A percentile compares a stretch with the other conserved stretches of the same genome.
These are phyloP conservation scores for Tolypocladium cylindrosporum DNA, from an alignment of 2,329 filamentous ascomycete genomes.

Conservation along the genomic window DNA sequence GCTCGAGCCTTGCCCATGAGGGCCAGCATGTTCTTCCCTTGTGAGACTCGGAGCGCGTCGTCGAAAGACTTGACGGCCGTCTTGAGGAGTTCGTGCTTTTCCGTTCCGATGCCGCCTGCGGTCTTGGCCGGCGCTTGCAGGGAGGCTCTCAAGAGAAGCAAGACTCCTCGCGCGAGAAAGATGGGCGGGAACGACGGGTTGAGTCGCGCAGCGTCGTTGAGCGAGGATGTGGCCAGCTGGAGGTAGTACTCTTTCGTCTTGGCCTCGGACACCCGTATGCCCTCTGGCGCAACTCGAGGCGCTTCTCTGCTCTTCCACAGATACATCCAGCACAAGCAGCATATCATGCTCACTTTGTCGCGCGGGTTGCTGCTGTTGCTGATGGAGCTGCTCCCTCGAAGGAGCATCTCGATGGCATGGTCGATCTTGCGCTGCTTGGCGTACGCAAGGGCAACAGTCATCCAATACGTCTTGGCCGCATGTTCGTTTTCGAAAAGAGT, in stretches of 20 bases:
- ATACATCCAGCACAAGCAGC: constrained; percentile 83
- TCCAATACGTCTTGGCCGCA: constrained; percentile 88
- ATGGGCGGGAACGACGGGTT: constrained; percentile 88
- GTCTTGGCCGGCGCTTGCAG: constrained; percentile 66
- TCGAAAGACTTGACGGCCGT: constrained; percentile 90
- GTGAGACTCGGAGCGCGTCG: constrained; percentile 77
- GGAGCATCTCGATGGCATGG: constrained; percentile 64
- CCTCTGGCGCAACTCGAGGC: constrained; percentile 51
- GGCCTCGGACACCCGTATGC: constrained; percentile 54
- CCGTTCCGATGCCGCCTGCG: constrained; percentile 56
- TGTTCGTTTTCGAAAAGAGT: constrained; percentile 90
- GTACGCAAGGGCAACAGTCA: constrained; percentile 94
- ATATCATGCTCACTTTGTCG: constrained; percentile 77
- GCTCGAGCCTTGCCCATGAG: constrained; percentile 82
- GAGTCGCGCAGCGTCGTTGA: constrained; percentile 92
- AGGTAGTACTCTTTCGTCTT: constrained; percentile 93
- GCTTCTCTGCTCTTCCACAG: constrained; percentile 82
- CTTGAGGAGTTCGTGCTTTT: constrained; percentile 69
- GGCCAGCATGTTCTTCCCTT: constrained; percentile 84
- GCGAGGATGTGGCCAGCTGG: constrained; percentile 75
- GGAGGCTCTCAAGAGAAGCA: constrained; percentile 80
- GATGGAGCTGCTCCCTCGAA: constrained; percentile 62
- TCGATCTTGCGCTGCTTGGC: constrained; percentile 93
- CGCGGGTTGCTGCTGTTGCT: constrained; percentile 61
- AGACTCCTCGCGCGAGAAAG: constrained; percentile 81